Evolutionary conservation across 1,139 yeast species (phyloP).

Genomic region (Lodderomyces margitis): DNA sequence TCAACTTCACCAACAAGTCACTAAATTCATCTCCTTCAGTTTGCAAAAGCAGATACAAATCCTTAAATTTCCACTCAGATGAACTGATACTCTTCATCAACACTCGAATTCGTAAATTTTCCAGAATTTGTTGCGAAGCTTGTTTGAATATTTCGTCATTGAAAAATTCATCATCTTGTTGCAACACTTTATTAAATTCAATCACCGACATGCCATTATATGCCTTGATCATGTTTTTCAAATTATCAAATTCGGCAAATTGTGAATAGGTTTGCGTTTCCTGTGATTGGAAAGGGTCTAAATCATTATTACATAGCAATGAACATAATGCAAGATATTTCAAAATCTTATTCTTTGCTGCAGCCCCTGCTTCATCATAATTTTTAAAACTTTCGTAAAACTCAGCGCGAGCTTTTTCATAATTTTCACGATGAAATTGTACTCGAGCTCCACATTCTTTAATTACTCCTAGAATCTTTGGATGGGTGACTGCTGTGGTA

Average conservation of each 20-base stretch:
- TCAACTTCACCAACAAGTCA: slow-evolving; percentile 36
- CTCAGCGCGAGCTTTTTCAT: slow-evolving; percentile 59
- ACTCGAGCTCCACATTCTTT: slow-evolving; percentile 76
- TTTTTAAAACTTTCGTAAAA: slow-evolving; percentile 74
- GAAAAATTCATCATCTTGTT: slow-evolving; percentile 21
- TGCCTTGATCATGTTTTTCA: slow-evolving; percentile 28
- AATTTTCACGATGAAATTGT: slow-evolving; percentile 59
- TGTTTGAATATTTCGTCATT: slow-evolving; percentile 31
- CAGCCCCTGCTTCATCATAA: slow-evolving; percentile 77
- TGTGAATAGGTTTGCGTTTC: slow-evolving; percentile 51
- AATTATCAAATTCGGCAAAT: slow-evolving; percentile 32
- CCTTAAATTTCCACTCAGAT: slow-evolving; percentile 23
- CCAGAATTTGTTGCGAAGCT: slow-evolving; percentile 27
- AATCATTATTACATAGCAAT: slow-evolving; percentile 59
- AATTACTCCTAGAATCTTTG: slow-evolving; percentile 66
- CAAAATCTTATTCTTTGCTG: slow-evolving; percentile 52
- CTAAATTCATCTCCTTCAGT: slow-evolving; percentile 32
- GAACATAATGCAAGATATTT: slow-evolving; percentile 65
- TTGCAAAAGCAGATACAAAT: slow-evolving; percentile 21
- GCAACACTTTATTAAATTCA: slow-evolving; percentile 18
- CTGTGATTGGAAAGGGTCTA: slow-evolving; percentile 66
- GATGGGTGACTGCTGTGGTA: slow-evolving; percentile 71
- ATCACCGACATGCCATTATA: slow-evolving; percentile 27
- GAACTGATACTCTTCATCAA: slow-evolving; percentile 29
- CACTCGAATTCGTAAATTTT: slow-evolving; percentile 33